Evolutionary conservation across 2,329 filamentous ascomycete species (phyloP), one percentile per base, ranked within the genome.

Genomic region (Aureobasidium sp.): DNA sequence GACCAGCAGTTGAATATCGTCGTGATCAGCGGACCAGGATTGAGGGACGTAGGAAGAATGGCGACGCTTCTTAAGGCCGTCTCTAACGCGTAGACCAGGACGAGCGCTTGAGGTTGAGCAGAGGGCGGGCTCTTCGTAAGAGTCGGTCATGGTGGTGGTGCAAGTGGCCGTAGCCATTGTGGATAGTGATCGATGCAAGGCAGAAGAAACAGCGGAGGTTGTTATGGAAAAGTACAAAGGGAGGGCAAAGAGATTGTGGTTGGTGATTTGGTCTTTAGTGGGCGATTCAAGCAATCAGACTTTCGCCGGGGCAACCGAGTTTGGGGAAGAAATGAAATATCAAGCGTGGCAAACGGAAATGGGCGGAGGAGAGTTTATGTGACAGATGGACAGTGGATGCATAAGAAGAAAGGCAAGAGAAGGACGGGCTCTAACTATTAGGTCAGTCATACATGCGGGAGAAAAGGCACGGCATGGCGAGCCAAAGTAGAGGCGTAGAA

Each of bases 1-100:
- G 56, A 94, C 76, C 68, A 79, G 67, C 1, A 77, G 60, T 59
- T 79, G 78, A 45, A 80, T 72, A 68, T 80, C 78, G 62, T 81
- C 79, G 5, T 74, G 71, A 62, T 81, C 79, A 15, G 73, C 69
- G 36, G 73, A 70, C 74, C 78, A 80, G 62, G 75, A 72, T 61
- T 72, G 71, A 41, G 74, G 70, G 55, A 76, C 71, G 68, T 79
- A 79, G 44, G 77, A 79, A 22, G 77, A 80, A 66, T 80, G 78
- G 39, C 79, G 72, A 63, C 78, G 71, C 48, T 76, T 73, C 61
- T 74, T 71, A 22, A 60, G 44, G 11, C 57, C 57, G 25, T 62
- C 49, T 58, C 73, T 67, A 15, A 70, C 70, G 48, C 20, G n/a
- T 3, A 73, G 68, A 62, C 71, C 62, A 68, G 72, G 58, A 67